Conservation (phyloP, 1,284 basidiomycete genomes). For the Athelia psychrophila region DNA sequence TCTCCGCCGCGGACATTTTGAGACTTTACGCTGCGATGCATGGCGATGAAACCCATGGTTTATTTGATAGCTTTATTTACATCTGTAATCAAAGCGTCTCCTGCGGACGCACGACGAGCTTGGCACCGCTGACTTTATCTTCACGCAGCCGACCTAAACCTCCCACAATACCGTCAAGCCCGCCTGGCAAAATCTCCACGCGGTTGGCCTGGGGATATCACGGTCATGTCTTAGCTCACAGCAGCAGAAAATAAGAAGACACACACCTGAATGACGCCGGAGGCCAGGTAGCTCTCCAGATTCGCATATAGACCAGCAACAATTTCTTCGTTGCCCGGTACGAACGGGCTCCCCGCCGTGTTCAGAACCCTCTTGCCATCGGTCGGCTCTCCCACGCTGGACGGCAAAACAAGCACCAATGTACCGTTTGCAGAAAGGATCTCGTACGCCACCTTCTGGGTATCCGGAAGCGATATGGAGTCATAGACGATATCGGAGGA, state of each 20-base stretch:
- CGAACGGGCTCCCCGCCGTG: slow-evolving; percentile 19
- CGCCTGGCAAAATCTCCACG: slow-evolving; percentile 41
- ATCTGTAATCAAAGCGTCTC: slow-evolving; percentile 38
- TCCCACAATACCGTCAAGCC: slow-evolving; percentile 39
- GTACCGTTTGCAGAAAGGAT: slow-evolving; percentile 21
- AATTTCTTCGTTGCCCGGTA: slow-evolving; percentile 19
- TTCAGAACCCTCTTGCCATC: slow-evolving; percentile 16
- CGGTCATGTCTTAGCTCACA: slow-evolving; percentile 1
- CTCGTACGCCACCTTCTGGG: slow-evolving; percentile 26
- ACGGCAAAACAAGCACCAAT: slow-evolving; percentile 19
- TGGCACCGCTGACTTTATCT: slow-evolving; percentile 43
- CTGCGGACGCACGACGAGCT: slow-evolving; percentile 46
- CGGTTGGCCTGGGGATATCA: slow-evolving; percentile 28
- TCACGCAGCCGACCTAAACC: slow-evolving; percentile 40
- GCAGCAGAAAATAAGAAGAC: slow-evolving; percentile 2
- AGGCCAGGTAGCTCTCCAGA: slow-evolving; percentile 29
- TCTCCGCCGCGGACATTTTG: too few relatives aligned
- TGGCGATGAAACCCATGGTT: too few relatives aligned
- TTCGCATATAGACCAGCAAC: slow-evolving; percentile 20
- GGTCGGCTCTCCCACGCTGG: slow-evolving; percentile 17
- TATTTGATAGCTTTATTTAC: too few relatives aligned
- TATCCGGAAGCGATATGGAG: slow-evolving; percentile 26
- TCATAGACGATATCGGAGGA: slow-evolving; percentile 39
- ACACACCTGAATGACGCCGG: slow-evolving; percentile 35
- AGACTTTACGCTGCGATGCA: too few relatives aligned